Conservation (phyloP, 2,329 filamentous ascomycete species). For the Sphaerulina musiva region DNA sequence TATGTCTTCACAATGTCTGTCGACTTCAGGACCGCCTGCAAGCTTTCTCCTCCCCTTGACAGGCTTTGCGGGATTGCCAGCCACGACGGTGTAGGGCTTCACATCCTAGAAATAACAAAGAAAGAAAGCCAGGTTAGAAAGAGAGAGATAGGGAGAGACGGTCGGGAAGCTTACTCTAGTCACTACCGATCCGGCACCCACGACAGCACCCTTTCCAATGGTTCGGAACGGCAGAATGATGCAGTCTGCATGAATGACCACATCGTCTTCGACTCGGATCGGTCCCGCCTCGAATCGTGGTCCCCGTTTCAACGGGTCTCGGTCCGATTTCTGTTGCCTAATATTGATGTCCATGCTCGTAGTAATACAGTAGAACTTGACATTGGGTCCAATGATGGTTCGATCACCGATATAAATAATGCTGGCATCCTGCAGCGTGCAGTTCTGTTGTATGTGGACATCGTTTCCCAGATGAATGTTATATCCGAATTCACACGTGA, state of each 20-base stretch:
- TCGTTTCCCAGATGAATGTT: constrained; percentile 85
- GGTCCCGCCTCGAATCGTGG: constrained; percentile 58
- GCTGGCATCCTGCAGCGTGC: constrained; percentile 80
- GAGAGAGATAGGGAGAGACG: constrained; percentile 31
- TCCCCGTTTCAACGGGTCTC: neutral
- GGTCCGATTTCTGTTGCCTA: constrained; percentile 62
- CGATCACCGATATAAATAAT: constrained; percentile 74
- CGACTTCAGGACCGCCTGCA: constrained; percentile 22
- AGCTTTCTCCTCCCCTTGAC: constrained; percentile 23
- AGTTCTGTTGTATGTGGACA: constrained; percentile 75
- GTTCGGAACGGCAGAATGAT: constrained; percentile 54
- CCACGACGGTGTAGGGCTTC: constrained; percentile 41
- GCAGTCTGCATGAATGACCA: constrained; percentile 57
- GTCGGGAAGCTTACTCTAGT: constrained; percentile 42
- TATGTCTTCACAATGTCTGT: constrained; percentile 23
- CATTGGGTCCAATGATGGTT: constrained; percentile 65
- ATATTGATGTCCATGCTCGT: constrained; percentile 66
- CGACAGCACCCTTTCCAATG: constrained; percentile 49
- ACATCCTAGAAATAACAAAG: constrained; percentile 37
- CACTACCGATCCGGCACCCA: constrained; percentile 51
- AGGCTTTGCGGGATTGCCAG: constrained; percentile 40
- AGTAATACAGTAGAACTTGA: constrained; percentile 74
- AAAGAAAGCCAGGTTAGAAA: neutral
- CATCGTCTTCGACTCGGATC: constrained; percentile 70
- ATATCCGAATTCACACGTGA: constrained; percentile 91